A percentile compares a stretch with the other conserved stretches of the same genome.
Evolutionary conservation across 176 grass and related monocot genomes (phyloP).

Genomic region (Cenchrus americanus): DNA sequence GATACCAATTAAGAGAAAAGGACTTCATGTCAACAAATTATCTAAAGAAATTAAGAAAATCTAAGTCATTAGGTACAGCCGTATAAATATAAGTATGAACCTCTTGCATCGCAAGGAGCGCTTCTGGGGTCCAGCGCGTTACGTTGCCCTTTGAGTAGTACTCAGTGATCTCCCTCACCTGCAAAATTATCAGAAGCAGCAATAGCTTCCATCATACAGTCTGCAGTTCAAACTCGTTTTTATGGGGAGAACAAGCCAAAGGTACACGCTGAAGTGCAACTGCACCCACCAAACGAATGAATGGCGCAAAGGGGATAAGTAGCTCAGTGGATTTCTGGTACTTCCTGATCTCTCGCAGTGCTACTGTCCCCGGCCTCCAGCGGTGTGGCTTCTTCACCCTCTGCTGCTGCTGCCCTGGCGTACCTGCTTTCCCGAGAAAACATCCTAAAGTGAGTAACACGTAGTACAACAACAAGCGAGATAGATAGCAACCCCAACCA

Average conservation of each 20-base stretch:
- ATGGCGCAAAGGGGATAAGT: conserved; percentile 63
- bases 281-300: conserved; percentile 60
- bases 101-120: conserved; percentile 37
- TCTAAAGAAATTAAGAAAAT: conserved; percentile 1
- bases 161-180: conserved; percentile 67
- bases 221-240: background rate
- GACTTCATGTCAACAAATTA: background rate
- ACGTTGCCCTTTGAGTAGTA: background rate
- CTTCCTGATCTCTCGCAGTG: conserved; percentile 71
- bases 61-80: background rate
- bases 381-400: conserved; percentile 1
- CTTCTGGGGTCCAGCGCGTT: conserved; percentile 11
- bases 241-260: background rate
- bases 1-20: background rate
- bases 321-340: conserved; percentile 52
- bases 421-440: conserved; percentile 16
- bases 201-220: conserved; percentile 2
- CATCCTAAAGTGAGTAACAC: conserved; percentile 17
- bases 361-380: conserved; percentile 41
- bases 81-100: background rate
- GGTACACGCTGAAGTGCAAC: background rate
- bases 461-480: background rate
- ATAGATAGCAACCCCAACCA: background rate
- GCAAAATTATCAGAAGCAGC: conserved; percentile 30
- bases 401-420: background rate